Conservation (phyloP, 306 rosid genomes). For the Pachyrhizus erosus region DNA sequence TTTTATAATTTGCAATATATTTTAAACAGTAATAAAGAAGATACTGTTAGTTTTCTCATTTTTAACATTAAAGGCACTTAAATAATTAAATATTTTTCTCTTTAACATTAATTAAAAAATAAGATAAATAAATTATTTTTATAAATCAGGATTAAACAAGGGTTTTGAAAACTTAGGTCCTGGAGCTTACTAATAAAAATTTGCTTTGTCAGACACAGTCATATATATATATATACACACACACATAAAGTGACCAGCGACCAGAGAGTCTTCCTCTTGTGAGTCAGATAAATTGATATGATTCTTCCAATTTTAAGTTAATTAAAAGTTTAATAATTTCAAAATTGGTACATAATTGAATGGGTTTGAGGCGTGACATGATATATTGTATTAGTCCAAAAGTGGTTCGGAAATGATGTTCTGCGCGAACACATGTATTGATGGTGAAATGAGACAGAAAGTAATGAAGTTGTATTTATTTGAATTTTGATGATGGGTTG, state of each 20-base stretch:
- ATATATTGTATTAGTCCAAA: background rate
- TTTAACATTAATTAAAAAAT: too few relatives aligned
- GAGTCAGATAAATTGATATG: background rate
- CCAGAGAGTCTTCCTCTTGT: background rate
- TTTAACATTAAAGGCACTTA: too few relatives aligned
- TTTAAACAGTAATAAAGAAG: too few relatives aligned
- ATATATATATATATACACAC: too few relatives aligned
- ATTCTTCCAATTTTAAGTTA: background rate
- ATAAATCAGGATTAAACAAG: background rate
- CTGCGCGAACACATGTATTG: background rate
- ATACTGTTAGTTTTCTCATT: too few relatives aligned
- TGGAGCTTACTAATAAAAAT: too few relatives aligned
- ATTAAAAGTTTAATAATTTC: background rate
- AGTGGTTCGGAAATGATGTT: constrained; percentile 1
- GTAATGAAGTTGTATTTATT: background rate
- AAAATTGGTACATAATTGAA: background rate
- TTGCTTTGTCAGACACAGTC: too few relatives aligned
- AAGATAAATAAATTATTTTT: too few relatives aligned
- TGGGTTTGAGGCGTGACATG: constrained; percentile 41
- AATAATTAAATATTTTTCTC: background rate
- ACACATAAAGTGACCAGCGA: background rate
- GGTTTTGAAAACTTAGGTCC: background rate
- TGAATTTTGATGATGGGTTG: constrained; percentile 24
- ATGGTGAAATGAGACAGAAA: constrained; percentile 5
- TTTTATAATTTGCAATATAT: too few relatives aligned